Conservation (phyloP, 257 asterid species). For the Coffea eugenioides region DNA sequence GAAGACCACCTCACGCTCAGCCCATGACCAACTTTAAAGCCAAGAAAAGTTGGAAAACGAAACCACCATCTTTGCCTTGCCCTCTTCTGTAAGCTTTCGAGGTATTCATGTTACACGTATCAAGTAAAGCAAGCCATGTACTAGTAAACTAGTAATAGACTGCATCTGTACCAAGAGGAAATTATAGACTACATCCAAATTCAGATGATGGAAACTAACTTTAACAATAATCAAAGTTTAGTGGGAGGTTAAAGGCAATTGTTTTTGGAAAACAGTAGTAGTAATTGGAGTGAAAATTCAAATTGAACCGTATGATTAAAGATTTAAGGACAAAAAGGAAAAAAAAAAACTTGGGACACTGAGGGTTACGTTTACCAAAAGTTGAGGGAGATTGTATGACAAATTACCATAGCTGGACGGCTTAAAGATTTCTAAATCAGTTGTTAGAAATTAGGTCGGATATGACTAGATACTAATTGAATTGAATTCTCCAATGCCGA, state of each 20-base stretch:
- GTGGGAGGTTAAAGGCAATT: too few relatives aligned
- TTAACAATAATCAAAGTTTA: neutral
- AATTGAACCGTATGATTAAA: neutral
- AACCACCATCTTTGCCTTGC: constrained; percentile 12
- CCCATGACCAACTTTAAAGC: constrained; percentile 60
- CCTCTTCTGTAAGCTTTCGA: constrained; percentile 8
- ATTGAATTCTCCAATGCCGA: too few relatives aligned
- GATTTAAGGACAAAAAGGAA: neutral
- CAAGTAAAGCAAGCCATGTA: neutral
- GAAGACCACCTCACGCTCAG: constrained; percentile 37
- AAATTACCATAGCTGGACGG: too few relatives aligned
- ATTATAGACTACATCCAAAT: neutral
- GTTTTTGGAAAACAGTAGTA: neutral
- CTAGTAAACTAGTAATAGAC: neutral
- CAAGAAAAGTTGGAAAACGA: constrained; percentile 22
- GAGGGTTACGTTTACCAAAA: too few relatives aligned
- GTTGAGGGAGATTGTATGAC: too few relatives aligned
- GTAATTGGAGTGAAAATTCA: neutral
- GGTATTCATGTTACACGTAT: neutral
- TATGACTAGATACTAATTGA: too few relatives aligned
- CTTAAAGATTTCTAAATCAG: too few relatives aligned
- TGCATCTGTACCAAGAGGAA: neutral
- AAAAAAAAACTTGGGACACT: too few relatives aligned
- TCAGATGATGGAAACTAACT: neutral
- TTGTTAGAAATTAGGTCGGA: too few relatives aligned